These are phyloP conservation scores for Selaginella moellendorffii DNA, from an alignment of 75 land plant genomes.

Conservation along the genomic window DNA sequence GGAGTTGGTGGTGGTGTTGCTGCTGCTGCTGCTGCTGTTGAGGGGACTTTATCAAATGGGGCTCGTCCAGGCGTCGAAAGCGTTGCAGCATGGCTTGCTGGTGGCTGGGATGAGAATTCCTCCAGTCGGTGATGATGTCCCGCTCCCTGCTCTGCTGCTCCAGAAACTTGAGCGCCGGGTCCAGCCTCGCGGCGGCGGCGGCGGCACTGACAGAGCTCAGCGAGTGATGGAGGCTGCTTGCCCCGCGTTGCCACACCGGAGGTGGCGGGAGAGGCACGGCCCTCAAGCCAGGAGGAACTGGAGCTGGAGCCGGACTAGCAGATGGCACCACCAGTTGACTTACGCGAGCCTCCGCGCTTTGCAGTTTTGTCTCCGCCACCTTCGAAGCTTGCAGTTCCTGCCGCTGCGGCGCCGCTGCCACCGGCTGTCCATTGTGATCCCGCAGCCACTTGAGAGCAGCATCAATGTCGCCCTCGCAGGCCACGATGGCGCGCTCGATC, in stretches of 20 bases:
- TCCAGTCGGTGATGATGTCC: not conserved
- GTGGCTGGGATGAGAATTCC: not conserved
- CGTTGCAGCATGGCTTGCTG: not conserved
- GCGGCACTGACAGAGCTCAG: conserved; percentile 13
- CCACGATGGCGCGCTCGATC: conserved; percentile 64
- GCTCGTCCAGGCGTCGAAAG: not conserved
- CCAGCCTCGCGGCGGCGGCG: not conserved
- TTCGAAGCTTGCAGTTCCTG: too few species aligned
- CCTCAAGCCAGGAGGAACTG: too few species aligned
- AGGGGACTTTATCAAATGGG: too few species aligned
- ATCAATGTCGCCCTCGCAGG: conserved; percentile 65
- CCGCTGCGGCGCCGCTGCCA: conserved; percentile 15
- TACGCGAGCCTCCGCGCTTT: too few species aligned
- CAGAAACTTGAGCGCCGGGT: not conserved
- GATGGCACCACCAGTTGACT: too few species aligned
- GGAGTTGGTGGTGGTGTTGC: not conserved
- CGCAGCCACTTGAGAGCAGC: conserved; percentile 45
- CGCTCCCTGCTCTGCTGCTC: not conserved
- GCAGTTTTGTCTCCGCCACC: too few species aligned
- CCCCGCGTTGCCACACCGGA: too few species aligned
- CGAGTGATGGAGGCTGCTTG: too few species aligned
- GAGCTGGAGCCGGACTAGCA: too few species aligned
- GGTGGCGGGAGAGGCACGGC: too few species aligned
- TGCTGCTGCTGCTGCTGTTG: not conserved
- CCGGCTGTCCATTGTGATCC: not conserved